phyloP scores from a whole-genome alignment of 257 asterid species.

The Solanum raphanifolium region DNA sequence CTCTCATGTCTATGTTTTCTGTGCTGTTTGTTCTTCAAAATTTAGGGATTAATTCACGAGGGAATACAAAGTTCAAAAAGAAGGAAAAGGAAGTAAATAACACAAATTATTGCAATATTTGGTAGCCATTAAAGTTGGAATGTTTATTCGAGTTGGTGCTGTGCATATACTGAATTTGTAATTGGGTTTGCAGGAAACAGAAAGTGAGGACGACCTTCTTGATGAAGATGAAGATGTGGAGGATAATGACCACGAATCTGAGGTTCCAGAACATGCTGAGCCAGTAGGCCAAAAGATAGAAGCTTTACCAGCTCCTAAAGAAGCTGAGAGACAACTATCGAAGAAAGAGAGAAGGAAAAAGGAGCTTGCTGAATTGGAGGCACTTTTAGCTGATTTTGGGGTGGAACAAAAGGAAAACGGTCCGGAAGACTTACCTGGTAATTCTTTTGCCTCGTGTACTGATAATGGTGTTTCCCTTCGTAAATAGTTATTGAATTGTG shows the following conservation, averaged over 20 bases:
- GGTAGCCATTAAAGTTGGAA: neutral
- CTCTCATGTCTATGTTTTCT: neutral
- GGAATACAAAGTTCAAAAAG: neutral
- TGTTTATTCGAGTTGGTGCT: neutral
- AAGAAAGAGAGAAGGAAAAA: constrained; percentile 90
- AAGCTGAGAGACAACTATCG: constrained; percentile 80
- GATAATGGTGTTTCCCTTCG: neutral
- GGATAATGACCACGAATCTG: constrained; percentile 63
- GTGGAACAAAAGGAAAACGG: constrained; percentile 33
- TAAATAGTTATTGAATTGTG: neutral
- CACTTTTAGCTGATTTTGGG: constrained; percentile 87
- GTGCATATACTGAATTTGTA: neutral
- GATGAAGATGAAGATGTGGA: constrained; percentile 58
- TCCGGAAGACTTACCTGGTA: constrained; percentile 48
- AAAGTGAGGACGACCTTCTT: constrained; percentile 32
- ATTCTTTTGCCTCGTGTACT: neutral
- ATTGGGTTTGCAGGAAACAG: constrained; percentile 25
- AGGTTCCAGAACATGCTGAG: constrained; percentile 46
- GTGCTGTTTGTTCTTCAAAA: neutral
- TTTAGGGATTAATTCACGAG: neutral
- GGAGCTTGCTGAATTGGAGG: constrained; percentile 95
- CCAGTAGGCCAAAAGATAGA: constrained; percentile 2
- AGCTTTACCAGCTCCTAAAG: constrained; percentile 42
- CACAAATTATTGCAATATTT: neutral
- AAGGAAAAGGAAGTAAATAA: neutral